These are phyloP conservation scores for Protomyces pachydermus DNA, from an alignment of 1,139 yeast genomes.

Conservation along the genomic window DNA sequence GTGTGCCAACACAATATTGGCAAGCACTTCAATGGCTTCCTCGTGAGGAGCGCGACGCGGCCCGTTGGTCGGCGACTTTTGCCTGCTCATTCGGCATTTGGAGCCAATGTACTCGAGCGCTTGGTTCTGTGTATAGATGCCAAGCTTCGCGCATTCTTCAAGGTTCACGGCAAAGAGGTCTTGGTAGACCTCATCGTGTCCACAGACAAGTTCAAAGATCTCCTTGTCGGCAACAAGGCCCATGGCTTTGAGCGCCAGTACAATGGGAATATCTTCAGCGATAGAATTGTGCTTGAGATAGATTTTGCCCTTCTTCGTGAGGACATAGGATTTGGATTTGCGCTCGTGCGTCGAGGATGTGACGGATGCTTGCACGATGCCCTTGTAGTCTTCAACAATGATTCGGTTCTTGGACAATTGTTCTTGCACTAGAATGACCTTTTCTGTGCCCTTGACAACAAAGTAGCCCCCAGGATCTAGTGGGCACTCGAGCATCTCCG, in stretches of 20 bases:
- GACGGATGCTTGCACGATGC: slow-evolving; percentile 92
- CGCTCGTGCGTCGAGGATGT: slow-evolving; percentile 97
- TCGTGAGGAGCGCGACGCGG: slow-evolving; percentile 76
- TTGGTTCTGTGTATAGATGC: slow-evolving; percentile 86
- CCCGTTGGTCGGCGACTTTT: slow-evolving; percentile 48
- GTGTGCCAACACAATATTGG: slow-evolving; percentile 94
- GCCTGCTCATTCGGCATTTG: slow-evolving; percentile 53
- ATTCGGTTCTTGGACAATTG: slow-evolving; percentile 95
- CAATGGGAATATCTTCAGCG: slow-evolving; percentile 93
- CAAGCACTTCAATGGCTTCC: slow-evolving; percentile 96
- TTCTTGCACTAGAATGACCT: slow-evolving; percentile 93
- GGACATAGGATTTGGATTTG: slow-evolving; percentile 92
- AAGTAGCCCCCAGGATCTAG: slow-evolving; percentile 98
- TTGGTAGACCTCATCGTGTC: slow-evolving; percentile 79
- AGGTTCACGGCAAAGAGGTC: slow-evolving; percentile 87
- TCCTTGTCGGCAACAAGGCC: slow-evolving; percentile 91
- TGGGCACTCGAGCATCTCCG: slow-evolving; percentile 86
- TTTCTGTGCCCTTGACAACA: slow-evolving; percentile 95
- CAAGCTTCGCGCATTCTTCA: slow-evolving; percentile 85
- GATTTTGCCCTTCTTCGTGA: slow-evolving; percentile 82
- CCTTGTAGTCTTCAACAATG: slow-evolving; percentile 92
- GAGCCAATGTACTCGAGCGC: slow-evolving; percentile 92
- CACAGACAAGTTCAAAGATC: slow-evolving; percentile 89
- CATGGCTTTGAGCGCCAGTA: slow-evolving; percentile 86
- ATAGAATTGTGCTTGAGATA: slow-evolving; percentile 92